These are phyloP conservation scores for Zelonia costaricensis DNA, from an alignment of 208 protist species.

Conservation along the genomic window DNA sequence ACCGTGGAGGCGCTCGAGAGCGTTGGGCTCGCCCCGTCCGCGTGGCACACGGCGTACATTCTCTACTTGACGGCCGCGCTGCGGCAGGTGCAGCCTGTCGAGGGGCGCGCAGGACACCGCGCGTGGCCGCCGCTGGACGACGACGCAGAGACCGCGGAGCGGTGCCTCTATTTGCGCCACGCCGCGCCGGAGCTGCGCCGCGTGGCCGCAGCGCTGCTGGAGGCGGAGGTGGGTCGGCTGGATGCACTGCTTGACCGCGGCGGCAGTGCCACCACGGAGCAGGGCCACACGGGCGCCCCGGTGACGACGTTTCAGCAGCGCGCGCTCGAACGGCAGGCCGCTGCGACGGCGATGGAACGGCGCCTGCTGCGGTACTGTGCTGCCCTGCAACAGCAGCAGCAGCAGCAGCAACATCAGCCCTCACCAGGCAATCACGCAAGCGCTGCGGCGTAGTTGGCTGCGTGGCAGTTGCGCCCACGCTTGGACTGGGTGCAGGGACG, in stretches of 20 bases:
- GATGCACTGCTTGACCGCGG: conserved; percentile 22
- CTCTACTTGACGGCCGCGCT: conserved; percentile 10
- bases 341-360: conserved; percentile 23
- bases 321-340: conserved; percentile 25
- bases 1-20: conserved; percentile 46
- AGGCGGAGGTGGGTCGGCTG: conserved; percentile 33
- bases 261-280: not conserved
- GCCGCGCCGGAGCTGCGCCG: conserved; percentile 7
- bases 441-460: no score
- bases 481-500: no score
- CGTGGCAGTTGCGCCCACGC: no score
- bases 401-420: no score
- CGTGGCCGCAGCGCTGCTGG: conserved; percentile 35
- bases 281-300: not conserved
- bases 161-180: conserved; percentile 24
- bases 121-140: conserved; percentile 14
- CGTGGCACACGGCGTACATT: conserved; percentile 25
- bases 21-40: conserved; percentile 18
- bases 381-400: conserved; percentile 43
- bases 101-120: not conserved
- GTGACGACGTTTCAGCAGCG: conserved; percentile 42
- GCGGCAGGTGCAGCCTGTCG: conserved; percentile 1
- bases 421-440: no score
- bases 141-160: conserved; percentile 30
- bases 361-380: conserved; percentile 52